Percentiles rank a stretch among this genome's conserved stretches.
Evolutionary conservation across 2,329 filamentous ascomycete genomes (phyloP).

Genomic region (Pseudogymnoascus sp.): DNA sequence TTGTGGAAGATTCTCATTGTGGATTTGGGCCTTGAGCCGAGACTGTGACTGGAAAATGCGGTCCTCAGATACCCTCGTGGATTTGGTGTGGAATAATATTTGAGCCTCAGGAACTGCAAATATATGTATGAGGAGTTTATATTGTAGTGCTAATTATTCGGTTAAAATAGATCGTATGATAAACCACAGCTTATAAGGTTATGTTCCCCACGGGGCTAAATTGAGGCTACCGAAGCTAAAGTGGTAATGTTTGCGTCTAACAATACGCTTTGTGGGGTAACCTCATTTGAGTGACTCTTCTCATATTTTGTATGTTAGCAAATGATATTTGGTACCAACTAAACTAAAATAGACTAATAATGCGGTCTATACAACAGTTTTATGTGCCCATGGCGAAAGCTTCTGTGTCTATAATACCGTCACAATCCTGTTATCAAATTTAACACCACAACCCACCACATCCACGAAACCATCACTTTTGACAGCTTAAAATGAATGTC

Average conservation of each 20-base stretch:
- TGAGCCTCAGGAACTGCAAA: background rate
- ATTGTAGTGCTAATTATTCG: background rate
- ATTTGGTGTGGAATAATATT: no score
- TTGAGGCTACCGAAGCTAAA: background rate
- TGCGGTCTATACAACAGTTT: background rate
- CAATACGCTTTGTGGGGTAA: background rate
- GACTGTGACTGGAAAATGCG: no score
- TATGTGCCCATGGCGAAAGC: background rate
- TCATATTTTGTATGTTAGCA: background rate
- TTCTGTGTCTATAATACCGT: background rate
- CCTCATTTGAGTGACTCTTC: background rate
- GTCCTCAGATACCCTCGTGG: no score
- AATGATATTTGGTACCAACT: background rate
- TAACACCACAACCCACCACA: background rate
- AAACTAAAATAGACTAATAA: background rate
- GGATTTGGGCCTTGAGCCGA: background rate
- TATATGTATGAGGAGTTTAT: background rate
- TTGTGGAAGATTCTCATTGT: background rate
- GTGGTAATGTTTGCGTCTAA: background rate
- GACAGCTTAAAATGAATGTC: background rate
- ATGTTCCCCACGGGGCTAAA: background rate
- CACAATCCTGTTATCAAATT: background rate
- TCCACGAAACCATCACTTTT: background rate
- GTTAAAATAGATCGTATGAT: background rate
- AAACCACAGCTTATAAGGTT: background rate